Evolutionary conservation across 176 grass and related monocot species (phyloP), one percentile per base, ranked within the genome.

Genomic region (Poa annua): DNA sequence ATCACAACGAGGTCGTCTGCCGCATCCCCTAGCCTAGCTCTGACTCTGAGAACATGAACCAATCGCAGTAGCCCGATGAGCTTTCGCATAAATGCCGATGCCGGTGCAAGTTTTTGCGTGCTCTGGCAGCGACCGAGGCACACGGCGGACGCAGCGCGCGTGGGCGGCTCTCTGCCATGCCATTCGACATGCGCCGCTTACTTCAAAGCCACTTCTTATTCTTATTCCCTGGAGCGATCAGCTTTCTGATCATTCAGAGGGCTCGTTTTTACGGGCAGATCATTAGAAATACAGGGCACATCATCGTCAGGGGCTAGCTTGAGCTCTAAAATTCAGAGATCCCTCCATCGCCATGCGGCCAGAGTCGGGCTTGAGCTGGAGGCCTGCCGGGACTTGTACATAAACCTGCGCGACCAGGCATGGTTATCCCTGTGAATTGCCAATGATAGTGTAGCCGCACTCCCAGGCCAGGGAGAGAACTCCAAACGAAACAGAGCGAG

Each of bases 161-260:
- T 71, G 65, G 78, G 4, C 17, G 62, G 47, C 73, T 66, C 60
- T 63, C 69, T 74, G 29, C 74, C 74, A 67, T 51, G 83, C 32
- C 47, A 67, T 29, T 34, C 22, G 75, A 15, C 68, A 26, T 25
- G 41, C 38, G n/a, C 35, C 51, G 39, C 50, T 57, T 78, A 56
- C 77, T 78, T 59, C 26, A 61, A 61, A 26, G 41, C 22, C 45
- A 12, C 83, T 16, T 13, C 32, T 25, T 20, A 51, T 56, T 84
- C 82, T 44, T 41, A 21, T 68, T 34, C 82, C 73, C 63, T 56
- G 65, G 0, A 17, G 42, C 66, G 54, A 62, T 59, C 64, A 78
- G 63, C 74, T 78, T 75, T 78, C 16, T 7, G 69, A 44, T 20
- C n/a, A n/a, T n/a, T n/a, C 41, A 8, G 15, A 33, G 12, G 11